phyloP scores from a whole-genome alignment of 1,284 basidiomycete genomes.

The Fomitopsis pinicola region DNA sequence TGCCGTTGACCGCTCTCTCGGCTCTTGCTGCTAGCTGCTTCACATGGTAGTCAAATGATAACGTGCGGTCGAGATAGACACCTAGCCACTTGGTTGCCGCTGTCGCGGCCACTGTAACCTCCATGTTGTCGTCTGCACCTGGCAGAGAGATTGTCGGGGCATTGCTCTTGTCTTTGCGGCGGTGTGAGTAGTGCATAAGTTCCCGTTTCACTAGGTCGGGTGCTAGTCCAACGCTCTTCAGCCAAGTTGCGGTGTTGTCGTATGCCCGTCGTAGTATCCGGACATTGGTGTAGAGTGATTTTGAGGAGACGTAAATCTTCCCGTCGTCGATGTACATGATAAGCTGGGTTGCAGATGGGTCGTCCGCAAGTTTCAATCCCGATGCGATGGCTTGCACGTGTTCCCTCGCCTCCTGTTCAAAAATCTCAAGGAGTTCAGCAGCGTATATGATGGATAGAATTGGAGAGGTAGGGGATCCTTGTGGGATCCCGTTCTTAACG shows the following conservation, averaged over 20 bases:
- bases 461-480: constrained; percentile 5
- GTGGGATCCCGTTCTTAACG: too few relatives aligned
- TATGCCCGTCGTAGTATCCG: constrained; percentile 1
- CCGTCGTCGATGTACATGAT: constrained; percentile 10
- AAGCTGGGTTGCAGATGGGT: background rate
- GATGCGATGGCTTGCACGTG: background rate
- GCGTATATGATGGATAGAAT: constrained; percentile 7
- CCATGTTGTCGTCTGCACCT: background rate
- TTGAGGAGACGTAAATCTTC: background rate
- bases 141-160: background rate
- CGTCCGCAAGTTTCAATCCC: background rate
- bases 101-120: too few relatives aligned
- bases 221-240: background rate
- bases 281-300: constrained; percentile 2
- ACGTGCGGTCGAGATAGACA: too few relatives aligned
- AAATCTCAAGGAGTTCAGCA: constrained; percentile 1
- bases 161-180: background rate
- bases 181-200: constrained; percentile 1
- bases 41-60: too few relatives aligned
- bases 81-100: too few relatives aligned
- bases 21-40: too few relatives aligned
- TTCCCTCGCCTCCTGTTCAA: background rate
- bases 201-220: constrained; percentile 2
- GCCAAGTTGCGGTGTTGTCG: background rate
- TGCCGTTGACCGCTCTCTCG: too few relatives aligned